Evolutionary conservation across 2,329 filamentous ascomycete genomes (phyloP).

Genomic region (Dryadomyces quercivorus): DNA sequence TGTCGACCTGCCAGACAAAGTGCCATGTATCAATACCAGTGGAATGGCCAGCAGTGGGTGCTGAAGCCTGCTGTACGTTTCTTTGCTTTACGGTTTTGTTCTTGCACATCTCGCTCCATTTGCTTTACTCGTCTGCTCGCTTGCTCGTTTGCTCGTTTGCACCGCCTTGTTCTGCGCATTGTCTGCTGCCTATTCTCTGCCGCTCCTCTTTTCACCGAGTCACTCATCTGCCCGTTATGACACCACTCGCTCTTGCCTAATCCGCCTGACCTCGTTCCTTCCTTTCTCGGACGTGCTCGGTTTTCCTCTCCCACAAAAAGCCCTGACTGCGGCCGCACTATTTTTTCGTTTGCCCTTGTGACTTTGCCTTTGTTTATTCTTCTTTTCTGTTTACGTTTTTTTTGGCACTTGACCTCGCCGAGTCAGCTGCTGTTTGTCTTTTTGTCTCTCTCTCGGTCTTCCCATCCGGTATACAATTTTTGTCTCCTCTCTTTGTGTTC

Average conservation of each 20-base stretch:
- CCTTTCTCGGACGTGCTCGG: background rate
- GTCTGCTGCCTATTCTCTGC: background rate
- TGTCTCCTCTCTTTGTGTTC: background rate
- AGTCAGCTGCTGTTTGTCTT: no score
- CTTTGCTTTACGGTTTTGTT: background rate
- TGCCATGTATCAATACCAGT: conserved; percentile 25
- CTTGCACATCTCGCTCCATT: background rate
- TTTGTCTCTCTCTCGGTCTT: no score
- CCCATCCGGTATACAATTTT: background rate
- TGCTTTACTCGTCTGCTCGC: background rate
- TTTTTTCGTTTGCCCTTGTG: background rate
- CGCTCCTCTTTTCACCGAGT: background rate
- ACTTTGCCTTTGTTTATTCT: background rate
- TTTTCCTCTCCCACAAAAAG: background rate
- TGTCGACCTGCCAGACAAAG: conserved; percentile 13
- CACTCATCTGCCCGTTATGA: background rate
- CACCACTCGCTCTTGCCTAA: background rate
- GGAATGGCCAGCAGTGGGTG: conserved; percentile 25
- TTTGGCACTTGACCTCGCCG: no score
- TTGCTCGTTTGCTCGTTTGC: background rate
- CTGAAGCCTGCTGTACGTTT: conserved; percentile 24
- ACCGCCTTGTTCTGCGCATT: background rate
- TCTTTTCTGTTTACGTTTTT: background rate
- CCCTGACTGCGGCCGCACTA: background rate
- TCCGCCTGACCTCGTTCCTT: background rate